Conservation (phyloP, 2,329 filamentous ascomycete species). For the Talaromyces pinophilus region DNA sequence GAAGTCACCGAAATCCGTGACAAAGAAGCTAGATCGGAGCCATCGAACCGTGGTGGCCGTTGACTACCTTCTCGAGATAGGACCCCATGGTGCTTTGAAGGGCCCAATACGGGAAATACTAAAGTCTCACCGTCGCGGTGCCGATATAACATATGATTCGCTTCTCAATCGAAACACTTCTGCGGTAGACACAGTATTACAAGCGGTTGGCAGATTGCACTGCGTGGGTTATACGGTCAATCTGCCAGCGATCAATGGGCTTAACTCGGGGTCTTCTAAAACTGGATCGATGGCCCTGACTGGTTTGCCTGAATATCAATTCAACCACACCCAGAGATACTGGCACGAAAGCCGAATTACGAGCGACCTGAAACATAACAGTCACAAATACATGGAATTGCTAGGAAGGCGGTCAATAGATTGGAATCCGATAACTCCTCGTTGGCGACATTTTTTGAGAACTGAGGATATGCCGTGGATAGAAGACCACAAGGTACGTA, state of each 20-base stretch:
- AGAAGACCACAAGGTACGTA: conserved; percentile 32
- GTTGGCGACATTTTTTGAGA: conserved; percentile 35
- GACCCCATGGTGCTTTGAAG: conserved; percentile 34
- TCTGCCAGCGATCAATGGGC: background rate
- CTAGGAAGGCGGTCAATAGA: conserved; percentile 26
- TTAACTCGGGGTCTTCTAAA: background rate
- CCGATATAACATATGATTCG: background rate
- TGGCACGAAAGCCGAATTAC: conserved; percentile 28
- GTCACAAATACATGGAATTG: conserved; percentile 17
- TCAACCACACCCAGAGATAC: conserved; percentile 25
- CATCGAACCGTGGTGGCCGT: background rate
- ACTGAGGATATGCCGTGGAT: conserved; percentile 39
- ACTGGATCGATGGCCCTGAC: background rate
- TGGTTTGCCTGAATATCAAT: conserved; percentile 32
- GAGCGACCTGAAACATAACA: background rate
- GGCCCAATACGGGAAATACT: conserved; percentile 10
- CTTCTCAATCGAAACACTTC: background rate
- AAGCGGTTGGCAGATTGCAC: background rate
- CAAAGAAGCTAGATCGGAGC: background rate
- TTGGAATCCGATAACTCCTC: conserved; percentile 27
- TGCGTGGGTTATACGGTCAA: background rate
- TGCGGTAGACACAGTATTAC: background rate
- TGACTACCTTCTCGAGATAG: conserved; percentile 35
- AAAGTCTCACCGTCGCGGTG: background rate
- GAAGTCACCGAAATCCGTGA: background rate